Base-by-base conservation (phyloP, 2,329 filamentous ascomycete genomes). In the Pezicula rhizophila region DNA sequence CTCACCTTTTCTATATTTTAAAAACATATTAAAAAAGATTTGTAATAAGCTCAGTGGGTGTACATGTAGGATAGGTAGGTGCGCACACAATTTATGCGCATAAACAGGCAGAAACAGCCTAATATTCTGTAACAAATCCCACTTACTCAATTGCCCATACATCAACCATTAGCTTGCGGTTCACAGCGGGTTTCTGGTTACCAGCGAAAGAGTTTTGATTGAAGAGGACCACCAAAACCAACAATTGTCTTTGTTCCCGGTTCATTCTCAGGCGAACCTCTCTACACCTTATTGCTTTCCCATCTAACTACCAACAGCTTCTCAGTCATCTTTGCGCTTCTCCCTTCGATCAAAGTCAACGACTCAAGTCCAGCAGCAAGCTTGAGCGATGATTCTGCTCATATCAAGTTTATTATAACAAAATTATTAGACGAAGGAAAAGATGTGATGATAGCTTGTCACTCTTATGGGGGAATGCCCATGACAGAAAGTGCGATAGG, bases 391-490 rank as follows among this genome's bases (percentile, higher is more conserved):
- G 69, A 72, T 47, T 62, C 68, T n/a, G 62, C 61, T 1, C 49
- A 61, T 17, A 59, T 68, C 11, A 61, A 58, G 7, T 47, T 59
- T 4, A 52, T 66, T 8, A 56, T 69, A 23, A 54, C 60, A 12
- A 45, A 10, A 18, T 34, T 40, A 11, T 42, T 26, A 17, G 64
- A 66, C 28, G 52, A 37, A 3, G 60, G 62, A 2, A 65, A 66
- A n/a, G 63, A 69, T 18, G 63, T 70, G 8, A 45, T 70, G 2
- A 54, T 70, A 4, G 46, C 67, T 17, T 56, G 61, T 11, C 68
- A 71, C 40, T 67, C 63, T 28, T 70, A 68, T 60, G 60, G 64
- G 5, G 67, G 66, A 8, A 57, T 65, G 0, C 52, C 67, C 1
- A 60, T 55, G 2, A 58, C 63, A 4, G 61, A 66, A 45, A 63